Percentiles rank a stretch among this genome's conserved stretches.
Conservation (phyloP, 306 rosid species). For the Casuarina equisetifolia region DNA sequence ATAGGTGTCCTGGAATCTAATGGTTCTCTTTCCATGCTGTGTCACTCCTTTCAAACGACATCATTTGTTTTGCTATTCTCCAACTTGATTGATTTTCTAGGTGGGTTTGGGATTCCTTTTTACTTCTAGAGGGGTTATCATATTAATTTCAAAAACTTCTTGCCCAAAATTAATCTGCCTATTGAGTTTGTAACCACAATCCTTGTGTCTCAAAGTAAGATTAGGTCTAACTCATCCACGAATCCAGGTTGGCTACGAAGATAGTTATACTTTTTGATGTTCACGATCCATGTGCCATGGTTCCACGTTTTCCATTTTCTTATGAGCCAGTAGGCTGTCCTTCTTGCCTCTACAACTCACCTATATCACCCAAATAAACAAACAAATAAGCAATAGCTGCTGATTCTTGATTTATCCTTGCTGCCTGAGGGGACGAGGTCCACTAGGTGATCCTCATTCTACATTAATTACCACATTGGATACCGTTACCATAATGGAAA, state of each 20-base stretch:
- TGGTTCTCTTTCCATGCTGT: background rate
- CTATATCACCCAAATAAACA: background rate
- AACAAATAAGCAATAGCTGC: background rate
- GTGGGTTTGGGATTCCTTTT: background rate
- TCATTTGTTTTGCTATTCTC: background rate
- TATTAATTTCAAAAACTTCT: too few species aligned
- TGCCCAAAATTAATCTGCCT: background rate
- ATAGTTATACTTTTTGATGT: background rate
- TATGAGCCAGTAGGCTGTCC: conserved; percentile 2
- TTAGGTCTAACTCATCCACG: background rate
- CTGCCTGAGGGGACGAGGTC: background rate
- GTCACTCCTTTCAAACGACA: background rate
- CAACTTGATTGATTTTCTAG: conserved; percentile 9
- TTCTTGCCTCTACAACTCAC: background rate
- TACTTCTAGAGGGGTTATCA: background rate
- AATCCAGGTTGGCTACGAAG: background rate
- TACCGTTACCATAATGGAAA: background rate
- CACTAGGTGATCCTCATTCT: background rate
- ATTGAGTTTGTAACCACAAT: background rate
- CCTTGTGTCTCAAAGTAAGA: background rate
- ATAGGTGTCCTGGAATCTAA: background rate
- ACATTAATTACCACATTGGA: background rate
- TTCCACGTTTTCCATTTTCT: background rate
- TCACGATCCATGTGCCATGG: background rate
- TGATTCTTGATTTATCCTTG: too few species aligned